phyloP scores from a whole-genome alignment of 192 early-diverging fungal species.

The Rhizophagus sp. region DNA sequence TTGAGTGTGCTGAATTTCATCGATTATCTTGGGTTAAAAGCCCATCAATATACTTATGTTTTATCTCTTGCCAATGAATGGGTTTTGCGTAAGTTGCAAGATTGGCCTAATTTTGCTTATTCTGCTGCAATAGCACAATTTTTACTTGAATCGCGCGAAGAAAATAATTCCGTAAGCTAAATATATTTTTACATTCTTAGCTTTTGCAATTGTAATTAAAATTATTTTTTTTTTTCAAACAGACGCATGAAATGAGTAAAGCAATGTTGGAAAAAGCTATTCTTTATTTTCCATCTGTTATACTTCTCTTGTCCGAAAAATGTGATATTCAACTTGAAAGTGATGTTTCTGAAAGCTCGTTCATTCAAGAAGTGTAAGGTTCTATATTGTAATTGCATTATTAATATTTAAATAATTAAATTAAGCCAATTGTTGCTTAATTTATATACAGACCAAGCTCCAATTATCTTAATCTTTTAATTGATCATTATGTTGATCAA shows the following conservation, averaged over 20 bases:
- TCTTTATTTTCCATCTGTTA: conserved; percentile 65
- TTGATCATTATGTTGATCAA: conserved; percentile 75
- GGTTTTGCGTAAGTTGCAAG: conserved; percentile 23
- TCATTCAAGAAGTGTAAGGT: conserved; percentile 47
- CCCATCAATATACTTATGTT: conserved; percentile 69
- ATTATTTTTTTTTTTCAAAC: conserved; percentile 22
- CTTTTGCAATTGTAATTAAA: background rate
- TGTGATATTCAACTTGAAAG: conserved; percentile 59
- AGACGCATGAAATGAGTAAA: conserved; percentile 45
- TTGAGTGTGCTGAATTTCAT: conserved; percentile 73
- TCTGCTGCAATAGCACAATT: conserved; percentile 76
- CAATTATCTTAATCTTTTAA: conserved; percentile 61
- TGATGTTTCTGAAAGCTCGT: conserved; percentile 49
- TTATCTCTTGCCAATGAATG: conserved; percentile 32
- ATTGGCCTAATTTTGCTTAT: conserved; percentile 72
- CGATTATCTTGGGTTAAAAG: conserved; percentile 85
- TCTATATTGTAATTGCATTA: background rate
- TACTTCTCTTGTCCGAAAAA: conserved; percentile 66
- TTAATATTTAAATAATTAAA: background rate
- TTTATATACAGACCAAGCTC: conserved; percentile 14
- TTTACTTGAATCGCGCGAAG: conserved; percentile 60
- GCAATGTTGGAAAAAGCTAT: conserved; percentile 71
- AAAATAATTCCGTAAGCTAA: conserved; percentile 25
- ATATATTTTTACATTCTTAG: background rate
- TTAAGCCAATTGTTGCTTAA: conserved; percentile 12